These are phyloP conservation scores for Yamagishiella unicocca DNA, from an alignment of 139 green algal species.

Conservation along the genomic window DNA sequence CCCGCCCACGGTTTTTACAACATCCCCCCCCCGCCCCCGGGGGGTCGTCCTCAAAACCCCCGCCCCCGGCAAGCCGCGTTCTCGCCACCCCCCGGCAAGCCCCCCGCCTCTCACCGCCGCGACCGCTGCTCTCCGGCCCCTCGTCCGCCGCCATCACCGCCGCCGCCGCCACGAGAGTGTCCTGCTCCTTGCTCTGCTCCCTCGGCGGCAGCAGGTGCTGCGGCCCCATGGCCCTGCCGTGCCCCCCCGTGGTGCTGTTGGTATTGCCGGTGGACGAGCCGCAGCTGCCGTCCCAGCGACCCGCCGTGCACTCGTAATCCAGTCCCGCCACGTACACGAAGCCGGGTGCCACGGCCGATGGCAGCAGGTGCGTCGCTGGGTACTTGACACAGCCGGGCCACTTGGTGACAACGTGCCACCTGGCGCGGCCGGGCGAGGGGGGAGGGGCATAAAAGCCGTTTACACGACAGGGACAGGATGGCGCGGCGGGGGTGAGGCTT, in stretches of 20 bases:
- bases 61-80: too few relatives aligned
- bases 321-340: constrained; percentile 52
- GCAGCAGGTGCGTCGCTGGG: constrained; percentile 42
- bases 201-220: background rate
- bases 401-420: constrained; percentile 48
- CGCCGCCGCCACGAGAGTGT: background rate
- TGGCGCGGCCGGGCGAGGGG: background rate
- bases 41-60: too few relatives aligned
- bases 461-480: too few relatives aligned
- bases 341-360: constrained; percentile 21
- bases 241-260: constrained; percentile 23
- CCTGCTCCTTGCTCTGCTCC: background rate
- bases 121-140: background rate
- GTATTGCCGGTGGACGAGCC: constrained; percentile 8
- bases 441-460: background rate
- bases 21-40: background rate
- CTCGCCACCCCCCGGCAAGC: too few relatives aligned
- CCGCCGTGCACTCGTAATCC: constrained; percentile 53
- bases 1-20: background rate
- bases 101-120: background rate
- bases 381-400: constrained; percentile 49
- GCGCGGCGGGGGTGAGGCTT: too few relatives aligned
- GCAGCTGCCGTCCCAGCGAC: constrained; percentile 49
- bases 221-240: constrained; percentile 1
- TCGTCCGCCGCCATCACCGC: background rate